These are phyloP conservation scores for Balansia obtecta DNA, from an alignment of 2,329 filamentous ascomycete species.

Conservation along the genomic window DNA sequence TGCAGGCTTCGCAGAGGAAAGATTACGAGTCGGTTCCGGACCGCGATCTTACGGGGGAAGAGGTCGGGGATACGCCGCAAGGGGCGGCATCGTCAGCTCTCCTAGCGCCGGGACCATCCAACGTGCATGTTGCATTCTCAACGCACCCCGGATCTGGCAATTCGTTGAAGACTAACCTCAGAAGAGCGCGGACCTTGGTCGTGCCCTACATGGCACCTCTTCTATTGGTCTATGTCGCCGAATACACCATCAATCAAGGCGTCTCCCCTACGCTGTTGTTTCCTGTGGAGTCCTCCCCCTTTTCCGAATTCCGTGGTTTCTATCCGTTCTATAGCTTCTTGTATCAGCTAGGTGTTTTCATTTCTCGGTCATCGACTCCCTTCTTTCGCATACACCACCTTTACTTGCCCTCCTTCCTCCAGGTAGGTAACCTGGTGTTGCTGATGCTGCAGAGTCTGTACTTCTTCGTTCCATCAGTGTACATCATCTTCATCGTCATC, in stretches of 20 bases:
- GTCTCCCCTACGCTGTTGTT: constrained; percentile 85
- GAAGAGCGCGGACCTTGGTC: constrained; percentile 57
- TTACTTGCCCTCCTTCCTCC: constrained; percentile 72
- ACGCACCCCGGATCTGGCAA: constrained; percentile 14
- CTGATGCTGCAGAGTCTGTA: constrained; percentile 67
- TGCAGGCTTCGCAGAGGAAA: constrained; percentile 35
- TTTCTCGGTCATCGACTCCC: constrained; percentile 82
- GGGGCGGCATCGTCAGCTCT: constrained; percentile 35
- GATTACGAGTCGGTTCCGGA: constrained; percentile 43
- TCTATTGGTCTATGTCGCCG: constrained; percentile 83
- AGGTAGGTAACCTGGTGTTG: constrained; percentile 63
- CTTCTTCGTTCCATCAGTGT: constrained; percentile 74
- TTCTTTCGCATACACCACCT: constrained; percentile 72
- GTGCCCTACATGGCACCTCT: constrained; percentile 80
- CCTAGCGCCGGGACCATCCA: constrained; percentile 30
- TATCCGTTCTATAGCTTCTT: constrained; percentile 93
- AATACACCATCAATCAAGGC: constrained; percentile 96
- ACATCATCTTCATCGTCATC: constrained; percentile 69
- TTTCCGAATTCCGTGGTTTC: constrained; percentile 70
- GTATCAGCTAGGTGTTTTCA: constrained; percentile 90
- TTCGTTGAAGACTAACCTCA: constrained; percentile 39
- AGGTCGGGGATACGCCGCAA: constrained; percentile 22
- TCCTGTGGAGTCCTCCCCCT: constrained; percentile 63
- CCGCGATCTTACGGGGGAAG: constrained; percentile 25
- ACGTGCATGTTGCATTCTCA: constrained; percentile 28